A percentile compares a stretch with the other conserved stretches of the same genome.
Evolutionary conservation across 345 rosid genomes (phyloP).

Genomic region (Sonneratia caseolaris): DNA sequence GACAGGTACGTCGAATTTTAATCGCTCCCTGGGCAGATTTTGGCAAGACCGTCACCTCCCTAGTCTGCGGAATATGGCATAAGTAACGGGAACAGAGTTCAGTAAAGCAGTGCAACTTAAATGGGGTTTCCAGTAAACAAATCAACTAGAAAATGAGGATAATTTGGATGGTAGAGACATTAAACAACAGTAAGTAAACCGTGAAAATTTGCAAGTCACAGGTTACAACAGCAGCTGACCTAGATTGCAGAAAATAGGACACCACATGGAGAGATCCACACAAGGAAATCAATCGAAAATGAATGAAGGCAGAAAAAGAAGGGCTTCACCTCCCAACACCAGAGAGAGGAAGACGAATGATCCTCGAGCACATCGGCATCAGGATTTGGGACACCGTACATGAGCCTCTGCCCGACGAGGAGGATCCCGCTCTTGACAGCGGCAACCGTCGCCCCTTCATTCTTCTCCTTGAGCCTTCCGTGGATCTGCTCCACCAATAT

Average conservation of each 20-base stretch:
- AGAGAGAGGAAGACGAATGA: constrained; percentile 42
- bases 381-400: constrained; percentile 53
- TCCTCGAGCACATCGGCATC: constrained; percentile 92
- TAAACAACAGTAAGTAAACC: background rate
- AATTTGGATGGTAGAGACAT: background rate
- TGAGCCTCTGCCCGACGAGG: constrained; percentile 63
- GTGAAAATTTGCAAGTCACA: background rate
- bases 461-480: constrained; percentile 24
- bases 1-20: constrained; percentile 58
- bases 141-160: background rate
- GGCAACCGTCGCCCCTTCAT: constrained; percentile 17
- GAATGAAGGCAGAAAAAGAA: background rate
- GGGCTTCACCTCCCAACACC: constrained; percentile 94
- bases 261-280: background rate
- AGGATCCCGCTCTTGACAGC: constrained; percentile 56
- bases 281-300: background rate
- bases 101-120: background rate
- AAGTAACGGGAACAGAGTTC: background rate
- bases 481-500: constrained; percentile 48
- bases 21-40: constrained; percentile 40
- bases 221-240: background rate
- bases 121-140: background rate
- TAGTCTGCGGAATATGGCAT: constrained; percentile 31
- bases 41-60: constrained; percentile 67
- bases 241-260: background rate